These are phyloP conservation scores for Odonthalia washingtoniensis DNA, from an alignment of 31 red algal species.

Conservation along the genomic window DNA sequence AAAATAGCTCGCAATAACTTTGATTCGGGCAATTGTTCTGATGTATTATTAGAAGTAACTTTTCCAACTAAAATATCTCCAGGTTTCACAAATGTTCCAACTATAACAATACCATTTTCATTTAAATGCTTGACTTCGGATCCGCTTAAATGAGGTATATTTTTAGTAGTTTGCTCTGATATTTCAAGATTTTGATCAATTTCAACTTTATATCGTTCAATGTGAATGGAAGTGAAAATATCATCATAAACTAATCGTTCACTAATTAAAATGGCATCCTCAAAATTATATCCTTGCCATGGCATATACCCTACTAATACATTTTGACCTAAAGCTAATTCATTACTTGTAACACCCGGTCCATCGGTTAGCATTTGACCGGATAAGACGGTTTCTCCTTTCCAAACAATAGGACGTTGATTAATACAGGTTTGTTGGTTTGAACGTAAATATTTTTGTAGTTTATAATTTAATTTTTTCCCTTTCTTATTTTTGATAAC, in stretches of 20 bases:
- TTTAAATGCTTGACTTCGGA: conserved; percentile 14
- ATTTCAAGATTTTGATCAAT: background rate
- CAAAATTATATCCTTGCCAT: conserved; percentile 58
- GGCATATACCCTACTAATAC: conserved; percentile 51
- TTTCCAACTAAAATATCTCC: conserved; percentile 33
- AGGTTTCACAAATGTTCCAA: conserved; percentile 1
- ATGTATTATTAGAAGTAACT: background rate
- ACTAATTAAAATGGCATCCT: conserved; percentile 50
- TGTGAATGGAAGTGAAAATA: conserved; percentile 50
- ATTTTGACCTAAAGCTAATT: conserved; percentile 37
- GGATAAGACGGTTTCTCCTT: conserved; percentile 6
- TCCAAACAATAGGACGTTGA: conserved; percentile 34
- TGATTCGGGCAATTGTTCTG: background rate
- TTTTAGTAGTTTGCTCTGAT: conserved; percentile 21
- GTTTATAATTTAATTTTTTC: background rate
- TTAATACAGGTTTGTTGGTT: conserved; percentile 60
- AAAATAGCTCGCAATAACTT: conserved; percentile 24
- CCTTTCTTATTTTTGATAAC: background rate
- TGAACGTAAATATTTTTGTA: conserved; percentile 29
- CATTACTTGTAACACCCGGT: conserved; percentile 1
- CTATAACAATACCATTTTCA: conserved; percentile 8
- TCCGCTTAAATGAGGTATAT: conserved; percentile 42
- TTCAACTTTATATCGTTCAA: conserved; percentile 22
- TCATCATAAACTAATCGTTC: conserved; percentile 40
- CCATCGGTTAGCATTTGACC: conserved; percentile 47